Evolutionary conservation across 495 filamentous ascomycete genomes (phyloP).

Genomic region (Hypomontagnella submonticulosa): DNA sequence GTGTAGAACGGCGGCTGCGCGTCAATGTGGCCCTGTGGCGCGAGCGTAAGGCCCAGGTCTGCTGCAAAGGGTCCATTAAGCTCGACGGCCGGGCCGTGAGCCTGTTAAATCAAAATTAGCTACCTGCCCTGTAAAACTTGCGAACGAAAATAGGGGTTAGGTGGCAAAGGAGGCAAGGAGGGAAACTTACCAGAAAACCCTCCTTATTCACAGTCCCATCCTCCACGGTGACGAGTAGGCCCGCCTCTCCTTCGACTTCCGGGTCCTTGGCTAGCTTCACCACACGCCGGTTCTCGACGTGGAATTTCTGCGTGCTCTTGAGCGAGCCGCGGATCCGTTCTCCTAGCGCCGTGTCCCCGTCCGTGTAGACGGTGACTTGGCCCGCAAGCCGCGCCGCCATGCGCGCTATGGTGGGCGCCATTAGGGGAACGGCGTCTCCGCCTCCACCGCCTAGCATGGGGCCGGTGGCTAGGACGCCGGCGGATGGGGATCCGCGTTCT

Average conservation of each 20-base stretch:
- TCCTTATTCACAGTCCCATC: conserved; percentile 40
- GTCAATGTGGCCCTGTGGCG: conserved; percentile 41
- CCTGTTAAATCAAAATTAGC: conserved; percentile 8
- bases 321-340: conserved; percentile 27
- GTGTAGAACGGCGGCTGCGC: conserved; percentile 40
- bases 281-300: conserved; percentile 40
- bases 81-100: conserved; percentile 38
- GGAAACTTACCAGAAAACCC: conserved; percentile 36
- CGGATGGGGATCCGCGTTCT: conserved; percentile 39
- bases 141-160: background rate
- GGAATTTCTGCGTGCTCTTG: conserved; percentile 26
- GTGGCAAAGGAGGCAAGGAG: background rate
- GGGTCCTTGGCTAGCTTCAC: conserved; percentile 33
- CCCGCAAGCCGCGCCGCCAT: conserved; percentile 38
- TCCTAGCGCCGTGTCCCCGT: conserved; percentile 35
- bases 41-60: conserved; percentile 33
- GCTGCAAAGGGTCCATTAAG: conserved; percentile 39
- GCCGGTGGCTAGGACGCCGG: conserved; percentile 44
- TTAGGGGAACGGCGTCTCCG: conserved; percentile 1
- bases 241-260: conserved; percentile 31
- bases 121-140: background rate
- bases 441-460: conserved; percentile 23
- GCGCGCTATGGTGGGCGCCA: conserved; percentile 35
- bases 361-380: conserved; percentile 40
- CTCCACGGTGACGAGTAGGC: conserved; percentile 40